phyloP scores from a whole-genome alignment of 805 yeast species.

The Cyberlindnera bimundalis region DNA sequence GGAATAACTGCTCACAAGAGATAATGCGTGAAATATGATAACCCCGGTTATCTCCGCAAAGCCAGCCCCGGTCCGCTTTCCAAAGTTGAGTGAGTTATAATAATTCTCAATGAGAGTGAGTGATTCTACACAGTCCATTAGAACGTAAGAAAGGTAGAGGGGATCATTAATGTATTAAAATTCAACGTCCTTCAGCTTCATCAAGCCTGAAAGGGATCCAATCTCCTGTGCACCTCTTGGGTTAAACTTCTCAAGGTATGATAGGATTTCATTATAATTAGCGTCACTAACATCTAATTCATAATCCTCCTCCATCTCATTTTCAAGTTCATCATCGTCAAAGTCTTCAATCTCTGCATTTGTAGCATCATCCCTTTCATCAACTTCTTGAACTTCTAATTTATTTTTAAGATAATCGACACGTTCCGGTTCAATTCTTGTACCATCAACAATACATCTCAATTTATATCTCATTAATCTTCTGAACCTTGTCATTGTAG shows the following conservation, averaged over 20 bases:
- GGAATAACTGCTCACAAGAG: too few relatives aligned
- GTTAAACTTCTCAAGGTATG: constrained; percentile 21
- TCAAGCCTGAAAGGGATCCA: constrained; percentile 13
- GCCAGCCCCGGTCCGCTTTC: too few relatives aligned
- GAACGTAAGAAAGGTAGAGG: too few relatives aligned
- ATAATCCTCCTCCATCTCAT: constrained; percentile 32
- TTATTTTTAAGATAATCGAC: constrained; percentile 39
- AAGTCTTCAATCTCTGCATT: constrained; percentile 29
- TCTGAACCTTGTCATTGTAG: constrained; percentile 61
- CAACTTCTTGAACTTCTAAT: constrained; percentile 24
- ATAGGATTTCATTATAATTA: constrained; percentile 22
- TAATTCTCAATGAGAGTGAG: too few relatives aligned
- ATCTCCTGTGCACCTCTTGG: constrained; percentile 26
- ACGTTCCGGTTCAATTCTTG: constrained; percentile 37
- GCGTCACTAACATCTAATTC: constrained; percentile 27
- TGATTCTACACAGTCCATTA: too few relatives aligned
- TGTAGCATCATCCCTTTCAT: constrained; percentile 25
- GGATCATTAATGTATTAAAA: too few relatives aligned
- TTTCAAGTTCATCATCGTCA: constrained; percentile 33
- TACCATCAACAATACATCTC: constrained; percentile 48
- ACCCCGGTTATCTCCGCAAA: too few relatives aligned
- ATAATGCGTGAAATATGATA: too few relatives aligned
- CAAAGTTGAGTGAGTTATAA: too few relatives aligned
- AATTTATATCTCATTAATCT: constrained; percentile 71
- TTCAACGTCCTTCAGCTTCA: constrained; percentile 18